These are phyloP conservation scores for Phaeophleospora eucalypticola DNA, from an alignment of 2,329 filamentous ascomycete genomes.

Conservation along the genomic window DNA sequence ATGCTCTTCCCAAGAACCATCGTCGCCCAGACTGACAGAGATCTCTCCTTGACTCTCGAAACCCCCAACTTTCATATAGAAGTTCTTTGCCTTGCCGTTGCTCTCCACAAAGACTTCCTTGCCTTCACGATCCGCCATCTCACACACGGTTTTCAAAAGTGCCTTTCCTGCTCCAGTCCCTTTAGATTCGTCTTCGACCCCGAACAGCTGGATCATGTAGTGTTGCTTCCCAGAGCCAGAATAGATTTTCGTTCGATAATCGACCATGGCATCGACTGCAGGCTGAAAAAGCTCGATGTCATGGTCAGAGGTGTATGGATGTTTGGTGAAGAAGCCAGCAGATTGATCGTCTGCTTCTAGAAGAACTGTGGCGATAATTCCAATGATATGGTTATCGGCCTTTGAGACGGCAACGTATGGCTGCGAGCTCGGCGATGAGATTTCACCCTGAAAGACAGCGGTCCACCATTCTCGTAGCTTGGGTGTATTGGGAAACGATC, in stretches of 20 bases:
- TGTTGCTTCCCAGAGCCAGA: no score
- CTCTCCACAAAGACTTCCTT: not conserved
- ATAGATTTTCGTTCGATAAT: no score
- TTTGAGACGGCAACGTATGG: slow-evolving; percentile 16
- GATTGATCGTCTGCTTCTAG: slow-evolving; percentile 11
- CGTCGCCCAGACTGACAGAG: not conserved
- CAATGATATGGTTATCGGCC: slow-evolving; percentile 4
- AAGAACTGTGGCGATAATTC: slow-evolving; percentile 17
- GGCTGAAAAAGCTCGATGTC: slow-evolving; percentile 10
- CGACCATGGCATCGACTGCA: slow-evolving; percentile 9
- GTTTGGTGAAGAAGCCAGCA: slow-evolving; percentile 14
- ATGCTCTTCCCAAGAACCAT: no score
- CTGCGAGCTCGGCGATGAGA: slow-evolving; percentile 13
- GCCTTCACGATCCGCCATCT: no score
- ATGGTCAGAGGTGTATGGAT: slow-evolving; percentile 19
- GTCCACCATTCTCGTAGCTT: slow-evolving; percentile 21
- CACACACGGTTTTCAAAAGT: no score
- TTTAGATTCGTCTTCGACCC: not conserved
- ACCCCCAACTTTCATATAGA: not conserved
- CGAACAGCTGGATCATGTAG: slow-evolving; percentile 4
- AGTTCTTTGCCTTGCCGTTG: no score
- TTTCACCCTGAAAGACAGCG: slow-evolving; percentile 18
- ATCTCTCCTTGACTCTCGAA: not conserved
- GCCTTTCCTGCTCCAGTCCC: not conserved
- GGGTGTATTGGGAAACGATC: slow-evolving; percentile 23